These are phyloP conservation scores for Trichoderma lentiforme DNA, from an alignment of 2,329 filamentous ascomycete genomes.

Conservation along the genomic window DNA sequence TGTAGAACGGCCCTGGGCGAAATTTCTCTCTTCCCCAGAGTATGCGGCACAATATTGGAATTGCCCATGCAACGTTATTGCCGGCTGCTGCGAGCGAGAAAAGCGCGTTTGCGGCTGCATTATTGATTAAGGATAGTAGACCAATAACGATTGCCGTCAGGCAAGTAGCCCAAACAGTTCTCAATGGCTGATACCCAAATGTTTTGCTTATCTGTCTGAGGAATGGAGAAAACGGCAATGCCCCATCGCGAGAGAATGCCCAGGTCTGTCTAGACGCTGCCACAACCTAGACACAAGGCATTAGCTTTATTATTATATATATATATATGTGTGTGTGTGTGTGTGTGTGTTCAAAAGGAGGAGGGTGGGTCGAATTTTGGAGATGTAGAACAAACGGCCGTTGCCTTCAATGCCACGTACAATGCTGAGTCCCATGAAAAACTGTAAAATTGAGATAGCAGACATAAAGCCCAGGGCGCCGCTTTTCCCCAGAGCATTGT, in stretches of 20 bases:
- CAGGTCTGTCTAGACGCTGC: constrained; percentile 2
- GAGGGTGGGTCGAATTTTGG: neutral
- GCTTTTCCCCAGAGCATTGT: neutral
- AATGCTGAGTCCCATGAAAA: constrained; percentile 5
- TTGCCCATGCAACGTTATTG: neutral
- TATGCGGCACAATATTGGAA: neutral
- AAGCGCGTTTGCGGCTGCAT: neutral
- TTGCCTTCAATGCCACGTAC: neutral
- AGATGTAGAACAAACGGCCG: too few relatives aligned
- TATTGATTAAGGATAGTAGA: neutral
- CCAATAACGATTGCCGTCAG: neutral
- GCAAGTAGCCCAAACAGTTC: neutral
- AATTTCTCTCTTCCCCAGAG: constrained; percentile 1
- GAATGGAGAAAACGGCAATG: neutral
- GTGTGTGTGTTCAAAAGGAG: too few relatives aligned
- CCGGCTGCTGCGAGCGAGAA: neutral
- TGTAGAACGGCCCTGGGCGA: constrained; percentile 1
- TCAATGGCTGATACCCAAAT: neutral
- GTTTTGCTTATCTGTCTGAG: neutral
- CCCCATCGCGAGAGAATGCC: constrained; percentile 4
- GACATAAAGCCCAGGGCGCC: constrained; percentile 5
- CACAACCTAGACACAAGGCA: neutral
- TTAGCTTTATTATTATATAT: neutral
- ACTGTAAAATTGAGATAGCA: neutral
- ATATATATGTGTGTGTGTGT: neutral